These are phyloP conservation scores for Puccinia polysora DNA, from an alignment of 1,284 basidiomycete genomes.

Conservation along the genomic window DNA sequence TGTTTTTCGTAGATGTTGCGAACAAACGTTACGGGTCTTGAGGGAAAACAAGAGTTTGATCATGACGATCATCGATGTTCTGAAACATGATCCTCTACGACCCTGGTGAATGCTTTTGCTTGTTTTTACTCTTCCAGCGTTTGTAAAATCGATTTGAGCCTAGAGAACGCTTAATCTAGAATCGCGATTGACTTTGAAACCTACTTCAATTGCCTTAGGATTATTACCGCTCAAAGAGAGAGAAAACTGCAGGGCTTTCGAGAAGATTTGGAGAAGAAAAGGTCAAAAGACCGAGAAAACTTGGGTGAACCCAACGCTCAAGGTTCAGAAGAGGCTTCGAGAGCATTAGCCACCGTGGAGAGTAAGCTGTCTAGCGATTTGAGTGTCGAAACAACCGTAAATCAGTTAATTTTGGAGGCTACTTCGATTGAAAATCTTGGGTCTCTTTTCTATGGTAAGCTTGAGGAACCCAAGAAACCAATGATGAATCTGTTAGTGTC, in stretches of 20 bases:
- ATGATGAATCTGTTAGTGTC: background rate
- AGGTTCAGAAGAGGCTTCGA: constrained; percentile 73
- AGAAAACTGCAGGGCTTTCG: constrained; percentile 42
- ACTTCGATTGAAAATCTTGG: constrained; percentile 71
- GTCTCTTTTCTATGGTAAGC: constrained; percentile 61
- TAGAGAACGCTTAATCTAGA: constrained; percentile 44
- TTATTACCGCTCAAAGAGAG: constrained; percentile 46
- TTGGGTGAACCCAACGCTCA: constrained; percentile 47
- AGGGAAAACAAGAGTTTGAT: constrained; percentile 78
- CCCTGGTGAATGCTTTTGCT: constrained; percentile 63
- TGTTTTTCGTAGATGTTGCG: constrained; percentile 88
- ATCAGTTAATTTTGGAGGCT: constrained; percentile 85
- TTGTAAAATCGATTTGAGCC: constrained; percentile 44
- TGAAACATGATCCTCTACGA: constrained; percentile 92
- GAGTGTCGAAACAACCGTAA: constrained; percentile 88
- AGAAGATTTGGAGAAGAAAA: constrained; percentile 11
- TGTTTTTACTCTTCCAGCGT: background rate
- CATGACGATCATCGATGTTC: constrained; percentile 91
- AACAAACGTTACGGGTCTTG: constrained; percentile 86
- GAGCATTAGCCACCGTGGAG: constrained; percentile 71
- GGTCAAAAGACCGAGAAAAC: constrained; percentile 22
- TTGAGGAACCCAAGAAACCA: too few relatives aligned
- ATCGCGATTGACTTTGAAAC: constrained; percentile 26
- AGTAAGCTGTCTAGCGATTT: constrained; percentile 76
- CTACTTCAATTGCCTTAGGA: constrained; percentile 44